These are phyloP conservation scores for Hebeloma cylindrosporum DNA, from an alignment of 768 basidiomycete species.

Conservation along the genomic window DNA sequence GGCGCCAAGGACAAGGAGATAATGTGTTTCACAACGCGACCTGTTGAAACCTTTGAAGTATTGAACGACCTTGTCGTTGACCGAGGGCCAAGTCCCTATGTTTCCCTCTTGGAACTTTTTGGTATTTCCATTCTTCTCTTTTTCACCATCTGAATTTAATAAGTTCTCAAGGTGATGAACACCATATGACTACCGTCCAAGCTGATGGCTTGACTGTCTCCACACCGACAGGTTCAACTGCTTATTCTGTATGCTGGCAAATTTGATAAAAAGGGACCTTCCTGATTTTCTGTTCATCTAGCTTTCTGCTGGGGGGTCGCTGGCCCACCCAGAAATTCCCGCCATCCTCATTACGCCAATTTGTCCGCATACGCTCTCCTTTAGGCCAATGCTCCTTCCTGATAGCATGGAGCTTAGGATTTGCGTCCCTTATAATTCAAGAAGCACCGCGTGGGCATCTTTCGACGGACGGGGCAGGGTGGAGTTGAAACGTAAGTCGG, in stretches of 20 bases:
- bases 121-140: conserved; percentile 52
- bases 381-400: conserved; percentile 97
- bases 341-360: conserved; percentile 96
- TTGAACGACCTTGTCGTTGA: conserved; percentile 98
- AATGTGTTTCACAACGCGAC: conserved; percentile 94
- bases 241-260: conserved; percentile 79
- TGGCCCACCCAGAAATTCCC: conserved; percentile 97
- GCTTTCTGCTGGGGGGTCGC: conserved; percentile 95
- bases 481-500: conserved; percentile 83
- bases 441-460: conserved; percentile 98
- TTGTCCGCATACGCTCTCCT: conserved; percentile 97
- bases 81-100: conserved; percentile 96
- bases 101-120: conserved; percentile 93
- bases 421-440: conserved; percentile 98
- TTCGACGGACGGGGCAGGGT: conserved; percentile 97
- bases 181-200: conserved; percentile 99
- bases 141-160: conserved; percentile 11
- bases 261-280: not conserved
- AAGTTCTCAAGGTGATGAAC: conserved; percentile 72
- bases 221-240: conserved; percentile 97
- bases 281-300: conserved; percentile 27
- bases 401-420: conserved; percentile 98
- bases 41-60: conserved; percentile 94
- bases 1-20: conserved; percentile 89
- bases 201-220: conserved; percentile 95